A percentile compares a stretch with the other conserved stretches of the same genome.
Conservation (phyloP, 202 grass and related monocot genomes). For the Musa balbisiana region DNA sequence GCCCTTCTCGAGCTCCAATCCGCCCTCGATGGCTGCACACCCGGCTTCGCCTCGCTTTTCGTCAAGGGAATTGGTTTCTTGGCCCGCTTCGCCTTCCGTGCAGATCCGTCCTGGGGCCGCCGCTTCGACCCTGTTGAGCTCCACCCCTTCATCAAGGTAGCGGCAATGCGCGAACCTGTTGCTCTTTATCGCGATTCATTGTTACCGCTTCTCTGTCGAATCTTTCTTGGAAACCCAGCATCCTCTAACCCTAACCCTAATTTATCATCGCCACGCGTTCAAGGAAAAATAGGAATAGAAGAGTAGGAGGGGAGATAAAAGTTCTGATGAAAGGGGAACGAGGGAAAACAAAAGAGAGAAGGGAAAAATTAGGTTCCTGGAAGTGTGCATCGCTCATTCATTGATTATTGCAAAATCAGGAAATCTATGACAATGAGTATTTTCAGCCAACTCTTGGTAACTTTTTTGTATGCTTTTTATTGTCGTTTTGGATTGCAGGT, state of each 20-base stretch:
- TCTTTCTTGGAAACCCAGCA: too few relatives aligned
- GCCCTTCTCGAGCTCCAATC: constrained; percentile 25
- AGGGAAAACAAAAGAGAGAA: too few relatives aligned
- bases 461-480: neutral
- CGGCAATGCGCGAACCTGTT: neutral
- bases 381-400: neutral
- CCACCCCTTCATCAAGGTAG: constrained; percentile 75
- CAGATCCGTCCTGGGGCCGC: constrained; percentile 28
- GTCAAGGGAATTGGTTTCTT: constrained; percentile 61
- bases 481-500: constrained; percentile 11
- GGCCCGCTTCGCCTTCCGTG: constrained; percentile 37
- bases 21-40: constrained; percentile 21
- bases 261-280: neutral
- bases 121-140: constrained; percentile 39
- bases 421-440: neutral
- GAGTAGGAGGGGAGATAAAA: too few relatives aligned
- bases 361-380: neutral
- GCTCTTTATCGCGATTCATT: neutral
- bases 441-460: neutral
- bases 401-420: neutral
- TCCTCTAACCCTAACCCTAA: neutral
- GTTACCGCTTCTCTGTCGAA: neutral
- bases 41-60: constrained; percentile 41
- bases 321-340: too few relatives aligned
- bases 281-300: too few relatives aligned